Evolutionary conservation across 177 flowering plant species (phyloP).

Genomic region (Tripterygium wilfordii): DNA sequence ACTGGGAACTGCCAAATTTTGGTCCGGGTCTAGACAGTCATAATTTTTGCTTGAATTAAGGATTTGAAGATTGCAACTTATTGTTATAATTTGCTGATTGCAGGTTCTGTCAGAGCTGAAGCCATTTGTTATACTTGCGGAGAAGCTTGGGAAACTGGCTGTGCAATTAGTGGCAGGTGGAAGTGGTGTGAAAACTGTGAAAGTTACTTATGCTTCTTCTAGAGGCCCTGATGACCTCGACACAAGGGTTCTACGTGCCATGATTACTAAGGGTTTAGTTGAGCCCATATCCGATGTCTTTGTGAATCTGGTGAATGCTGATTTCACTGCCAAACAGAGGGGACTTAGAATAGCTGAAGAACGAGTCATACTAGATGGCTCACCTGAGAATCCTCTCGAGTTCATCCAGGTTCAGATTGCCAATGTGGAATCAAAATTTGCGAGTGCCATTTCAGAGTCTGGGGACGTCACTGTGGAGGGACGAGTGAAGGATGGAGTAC

Average conservation of each 20-base stretch:
- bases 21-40: too few relatives aligned
- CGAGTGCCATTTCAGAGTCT: slow-evolving; percentile 74
- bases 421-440: slow-evolving; percentile 75
- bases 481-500: slow-evolving; percentile 66
- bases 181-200: slow-evolving; percentile 68
- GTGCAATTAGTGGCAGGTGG: slow-evolving; percentile 83
- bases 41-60: too few relatives aligned
- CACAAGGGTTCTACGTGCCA: slow-evolving; percentile 86
- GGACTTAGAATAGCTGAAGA: slow-evolving; percentile 71
- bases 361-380: slow-evolving; percentile 52
- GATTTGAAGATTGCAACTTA: too few relatives aligned
- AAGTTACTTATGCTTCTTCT: slow-evolving; percentile 65
- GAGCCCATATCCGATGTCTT: slow-evolving; percentile 74
- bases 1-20: too few relatives aligned
- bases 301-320: slow-evolving; percentile 83
- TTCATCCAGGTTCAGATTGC: slow-evolving; percentile 68
- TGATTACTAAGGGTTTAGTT: slow-evolving; percentile 80
- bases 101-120: slow-evolving; percentile 75
- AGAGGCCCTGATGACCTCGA: slow-evolving; percentile 86
- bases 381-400: slow-evolving; percentile 75
- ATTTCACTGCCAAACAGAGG: slow-evolving; percentile 77
- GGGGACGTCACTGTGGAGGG: slow-evolving; percentile 80
- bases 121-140: slow-evolving; percentile 66
- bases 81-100: too few relatives aligned
- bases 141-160: slow-evolving; percentile 80